phyloP scores from a whole-genome alignment of 1,284 basidiomycete species.

The Ceratobasidium sp. region DNA sequence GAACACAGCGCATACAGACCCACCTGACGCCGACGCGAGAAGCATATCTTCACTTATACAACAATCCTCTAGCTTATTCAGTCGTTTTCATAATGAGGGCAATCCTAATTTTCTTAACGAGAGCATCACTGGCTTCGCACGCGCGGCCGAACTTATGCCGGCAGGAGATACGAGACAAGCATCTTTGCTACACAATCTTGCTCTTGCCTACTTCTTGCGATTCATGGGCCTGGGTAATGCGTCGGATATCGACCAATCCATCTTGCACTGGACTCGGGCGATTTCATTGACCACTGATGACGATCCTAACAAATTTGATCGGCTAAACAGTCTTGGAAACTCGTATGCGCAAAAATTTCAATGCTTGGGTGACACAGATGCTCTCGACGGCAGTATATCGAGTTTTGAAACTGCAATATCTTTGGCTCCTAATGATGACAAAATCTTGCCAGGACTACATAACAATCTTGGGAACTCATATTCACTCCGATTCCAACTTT shows the following conservation, averaged over 20 bases:
- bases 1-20: not conserved
- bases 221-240: not conserved
- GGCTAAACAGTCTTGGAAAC: constrained; percentile 1
- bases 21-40: not conserved
- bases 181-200: not conserved
- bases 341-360: not conserved
- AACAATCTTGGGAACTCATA: constrained; percentile 19
- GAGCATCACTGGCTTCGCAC: not conserved
- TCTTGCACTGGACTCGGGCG: not conserved
- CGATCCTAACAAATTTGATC: not conserved
- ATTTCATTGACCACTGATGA: not conserved
- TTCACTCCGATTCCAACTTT: not conserved
- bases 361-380: not conserved
- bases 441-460: not conserved
- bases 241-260: not conserved
- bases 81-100: not conserved
- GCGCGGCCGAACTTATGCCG: not conserved
- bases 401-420: not conserved
- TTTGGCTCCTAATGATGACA: not conserved
- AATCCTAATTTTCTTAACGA: not conserved
- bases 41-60: not conserved
- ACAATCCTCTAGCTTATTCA: not conserved
- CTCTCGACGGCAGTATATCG: not conserved
- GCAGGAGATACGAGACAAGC: not conserved
- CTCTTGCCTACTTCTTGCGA: not conserved